Conservation (phyloP, 73 alveolate genomes). For the Breviolum minutum region DNA sequence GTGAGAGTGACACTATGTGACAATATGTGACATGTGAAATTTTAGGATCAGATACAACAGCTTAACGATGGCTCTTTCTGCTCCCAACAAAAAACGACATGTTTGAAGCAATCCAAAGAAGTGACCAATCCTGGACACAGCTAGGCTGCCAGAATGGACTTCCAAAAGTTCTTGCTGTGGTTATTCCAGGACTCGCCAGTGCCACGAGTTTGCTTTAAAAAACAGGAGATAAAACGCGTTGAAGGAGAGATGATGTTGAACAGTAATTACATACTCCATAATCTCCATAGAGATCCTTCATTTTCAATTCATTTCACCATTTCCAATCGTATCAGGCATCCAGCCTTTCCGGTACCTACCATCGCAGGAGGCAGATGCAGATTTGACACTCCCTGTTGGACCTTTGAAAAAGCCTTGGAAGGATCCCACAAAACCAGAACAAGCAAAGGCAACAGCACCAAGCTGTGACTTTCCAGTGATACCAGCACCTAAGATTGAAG, state of each 20-base stretch:
- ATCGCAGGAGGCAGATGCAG: constrained; percentile 14
- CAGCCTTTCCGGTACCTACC: background rate
- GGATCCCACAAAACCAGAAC: constrained; percentile 27
- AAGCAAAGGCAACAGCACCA: background rate
- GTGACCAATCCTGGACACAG: no score
- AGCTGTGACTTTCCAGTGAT: background rate
- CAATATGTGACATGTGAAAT: no score
- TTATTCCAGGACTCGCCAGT: background rate
- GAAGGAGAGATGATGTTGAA: no score
- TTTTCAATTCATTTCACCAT: background rate
- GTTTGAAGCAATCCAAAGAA: background rate
- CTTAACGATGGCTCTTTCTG: background rate
- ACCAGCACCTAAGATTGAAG: constrained; percentile 15
- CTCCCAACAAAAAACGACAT: background rate
- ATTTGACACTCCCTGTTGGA: constrained; percentile 39
- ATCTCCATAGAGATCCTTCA: no score
- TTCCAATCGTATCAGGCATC: background rate
- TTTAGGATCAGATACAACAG: no score
- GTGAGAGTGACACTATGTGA: background rate
- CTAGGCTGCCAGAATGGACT: constrained; percentile 81
- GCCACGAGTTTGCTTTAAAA: no score
- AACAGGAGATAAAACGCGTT: no score
- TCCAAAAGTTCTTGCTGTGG: constrained; percentile 69
- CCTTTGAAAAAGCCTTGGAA: constrained; percentile 81
- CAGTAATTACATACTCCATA: no score